These are phyloP conservation scores for Penicillium alfredii DNA, from an alignment of 495 filamentous ascomycete genomes.

Conservation along the genomic window DNA sequence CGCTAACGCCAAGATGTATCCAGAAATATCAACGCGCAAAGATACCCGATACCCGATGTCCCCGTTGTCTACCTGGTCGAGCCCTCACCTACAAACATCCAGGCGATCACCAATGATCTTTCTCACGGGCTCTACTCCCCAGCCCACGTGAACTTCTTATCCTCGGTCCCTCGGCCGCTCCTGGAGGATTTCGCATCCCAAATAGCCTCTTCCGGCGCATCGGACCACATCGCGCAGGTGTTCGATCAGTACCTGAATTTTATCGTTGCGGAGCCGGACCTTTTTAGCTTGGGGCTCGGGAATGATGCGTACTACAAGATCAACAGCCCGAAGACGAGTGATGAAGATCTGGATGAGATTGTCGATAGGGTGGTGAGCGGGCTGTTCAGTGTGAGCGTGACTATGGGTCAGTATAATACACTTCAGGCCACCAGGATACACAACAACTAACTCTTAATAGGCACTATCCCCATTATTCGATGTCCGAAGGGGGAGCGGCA, in stretches of 20 bases:
- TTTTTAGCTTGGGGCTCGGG: constrained; percentile 86
- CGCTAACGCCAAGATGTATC: constrained; percentile 9
- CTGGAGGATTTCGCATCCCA: constrained; percentile 93
- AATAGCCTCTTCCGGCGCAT: constrained; percentile 74
- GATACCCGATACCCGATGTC: constrained; percentile 93
- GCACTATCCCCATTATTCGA: constrained; percentile 87
- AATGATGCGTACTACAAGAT: constrained; percentile 91
- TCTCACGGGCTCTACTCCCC: constrained; percentile 83
- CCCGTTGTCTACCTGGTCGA: constrained; percentile 95
- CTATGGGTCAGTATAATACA: constrained; percentile 64
- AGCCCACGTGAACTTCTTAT: constrained; percentile 95
- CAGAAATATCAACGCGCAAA: constrained; percentile 72
- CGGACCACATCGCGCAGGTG: constrained; percentile 84
- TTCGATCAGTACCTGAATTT: constrained; percentile 99
- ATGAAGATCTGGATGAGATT: constrained; percentile 79
- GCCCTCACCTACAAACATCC: constrained; percentile 72
- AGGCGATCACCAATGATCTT: constrained; percentile 80
- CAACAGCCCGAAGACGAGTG: constrained; percentile 86
- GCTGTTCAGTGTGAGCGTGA: constrained; percentile 92
- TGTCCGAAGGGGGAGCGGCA: constrained; percentile 85
- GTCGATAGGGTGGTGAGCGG: constrained; percentile 91
- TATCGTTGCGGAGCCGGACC: constrained; percentile 88
- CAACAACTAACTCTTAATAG: constrained; percentile 29
- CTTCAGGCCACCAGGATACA: background rate
- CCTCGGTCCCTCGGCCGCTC: constrained; percentile 84